Base-by-base conservation (phyloP, 2,329 filamentous ascomycete species). In the Aspergillus calidoustus region DNA sequence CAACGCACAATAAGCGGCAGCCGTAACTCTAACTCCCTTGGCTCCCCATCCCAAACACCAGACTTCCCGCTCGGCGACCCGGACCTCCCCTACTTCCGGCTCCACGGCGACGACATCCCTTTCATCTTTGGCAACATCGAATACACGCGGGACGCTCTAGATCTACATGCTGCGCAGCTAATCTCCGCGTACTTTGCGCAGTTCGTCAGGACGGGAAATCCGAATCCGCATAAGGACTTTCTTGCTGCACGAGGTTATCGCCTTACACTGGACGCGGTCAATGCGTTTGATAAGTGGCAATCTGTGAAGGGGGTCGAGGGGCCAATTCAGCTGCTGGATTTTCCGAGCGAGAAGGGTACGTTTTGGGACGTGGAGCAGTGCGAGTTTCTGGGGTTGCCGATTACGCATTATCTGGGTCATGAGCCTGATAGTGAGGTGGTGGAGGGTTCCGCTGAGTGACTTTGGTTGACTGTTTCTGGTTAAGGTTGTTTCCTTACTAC, bases 331-430 rank as follows among this genome's bases (percentile, higher is more conserved):
- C 68, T 81, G 54, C 71, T 84, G 63, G 79, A 82, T 63, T 80
- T 82, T 62, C 75, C 84, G 62, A 80, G 82, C 71, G 66, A 72
- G 65, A 72, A 70, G 50, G 74, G 71, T 0, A 66, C 70, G 0
- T 87, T 85, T 63, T 76, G 79, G 38, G 84, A 87, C 68, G 57
- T 78, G 44, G 69, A 79, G 68, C 83, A 87, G 74, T 87, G 84
- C 64, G 75, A 76, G 13, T 78, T 75, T 48, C 65, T 85, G 57
- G 80, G 79, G 3, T 76, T 84, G 64, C 77, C 79, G 8, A 66
- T 84, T 13, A 66, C 54, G 71, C 74, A 59, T 43, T 61, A 53
- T 47, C 50, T 63, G 43, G 54, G 19, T 53, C 59, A 22, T 38
- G 34, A 11, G 34, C 25, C 6, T 28, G 25, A 28, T 28, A 28